phyloP scores from a whole-genome alignment of 2,329 filamentous ascomycete genomes.

The Arachnopeziza araneosa region DNA sequence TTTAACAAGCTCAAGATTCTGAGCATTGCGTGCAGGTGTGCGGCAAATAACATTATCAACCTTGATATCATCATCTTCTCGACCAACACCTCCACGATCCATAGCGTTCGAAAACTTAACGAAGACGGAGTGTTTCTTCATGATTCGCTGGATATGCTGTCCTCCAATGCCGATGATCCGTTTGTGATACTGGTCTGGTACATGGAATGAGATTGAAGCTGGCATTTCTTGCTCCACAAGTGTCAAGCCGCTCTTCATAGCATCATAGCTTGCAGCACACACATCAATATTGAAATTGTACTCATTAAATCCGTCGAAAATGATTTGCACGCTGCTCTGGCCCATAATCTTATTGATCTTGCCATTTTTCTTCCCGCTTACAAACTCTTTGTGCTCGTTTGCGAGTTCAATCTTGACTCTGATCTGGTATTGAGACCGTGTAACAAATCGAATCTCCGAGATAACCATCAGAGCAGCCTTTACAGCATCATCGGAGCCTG shows the following conservation, averaged over 20 bases:
- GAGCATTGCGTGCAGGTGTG: conserved; percentile 92
- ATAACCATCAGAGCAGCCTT: conserved; percentile 94
- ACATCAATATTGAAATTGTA: conserved; percentile 99
- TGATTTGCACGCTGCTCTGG: conserved; percentile 97
- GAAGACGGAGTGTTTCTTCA: conserved; percentile 99
- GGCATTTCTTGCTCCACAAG: conserved; percentile 99
- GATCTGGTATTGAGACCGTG: conserved; percentile 84
- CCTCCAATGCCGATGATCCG: conserved; percentile 98
- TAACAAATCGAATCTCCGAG: conserved; percentile 83
- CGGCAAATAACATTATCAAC: conserved; percentile 99
- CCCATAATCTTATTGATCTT: conserved; percentile 99
- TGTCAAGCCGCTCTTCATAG: conserved; percentile 85
- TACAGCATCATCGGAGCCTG: conserved; percentile 92
- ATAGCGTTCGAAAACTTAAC: conserved; percentile 99
- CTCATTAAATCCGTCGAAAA: conserved; percentile 98
- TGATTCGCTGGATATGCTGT: conserved; percentile 97
- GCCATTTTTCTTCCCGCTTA: conserved; percentile 98
- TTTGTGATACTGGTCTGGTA: conserved; percentile 98
- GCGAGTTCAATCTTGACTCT: conserved; percentile 97
- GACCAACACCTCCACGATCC: conserved; percentile 85
- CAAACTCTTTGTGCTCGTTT: conserved; percentile 99
- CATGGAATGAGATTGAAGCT: conserved; percentile 97
- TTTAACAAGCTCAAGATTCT: conserved; percentile 95
- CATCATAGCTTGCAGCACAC: conserved; percentile 84
- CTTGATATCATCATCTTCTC: conserved; percentile 96